phyloP scores from a whole-genome alignment of 257 asterid genomes.

The Fraxinus anomala region DNA sequence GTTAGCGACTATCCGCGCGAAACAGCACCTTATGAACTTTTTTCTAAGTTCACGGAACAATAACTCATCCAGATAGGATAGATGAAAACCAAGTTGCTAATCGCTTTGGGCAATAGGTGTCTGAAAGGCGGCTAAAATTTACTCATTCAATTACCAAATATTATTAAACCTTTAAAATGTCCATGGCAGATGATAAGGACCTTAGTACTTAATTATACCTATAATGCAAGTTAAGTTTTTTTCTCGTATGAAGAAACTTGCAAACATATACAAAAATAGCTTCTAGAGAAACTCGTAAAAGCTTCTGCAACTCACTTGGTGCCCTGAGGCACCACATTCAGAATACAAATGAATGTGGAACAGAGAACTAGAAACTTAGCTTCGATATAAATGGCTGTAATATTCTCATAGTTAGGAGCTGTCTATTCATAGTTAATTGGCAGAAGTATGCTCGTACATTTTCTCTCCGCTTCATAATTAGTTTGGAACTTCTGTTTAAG shows the following conservation, averaged over 20 bases:
- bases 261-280: not conserved
- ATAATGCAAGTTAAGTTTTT: not conserved
- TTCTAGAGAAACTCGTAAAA: not conserved
- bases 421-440: not conserved
- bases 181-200: not conserved
- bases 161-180: not conserved
- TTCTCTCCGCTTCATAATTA: not conserved
- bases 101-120: not conserved
- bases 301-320: not conserved
- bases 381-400: not conserved
- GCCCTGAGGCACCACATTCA: not conserved
- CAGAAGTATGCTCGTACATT: not conserved
- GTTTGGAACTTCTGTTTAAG: not conserved
- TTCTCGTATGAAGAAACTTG: not conserved
- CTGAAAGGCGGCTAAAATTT: not conserved
- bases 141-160: not conserved
- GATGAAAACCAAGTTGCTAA: too few relatives aligned
- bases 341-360: not conserved
- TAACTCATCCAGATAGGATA: too few relatives aligned
- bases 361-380: not conserved
- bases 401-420: not conserved
- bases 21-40: too few relatives aligned
- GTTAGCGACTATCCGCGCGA: too few relatives aligned
- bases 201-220: not conserved
- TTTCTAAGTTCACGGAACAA: too few relatives aligned